Evolutionary conservation across 805 yeast genomes (phyloP), one percentile per base, ranked within the genome.

Genomic region (Pichia eremophila): DNA sequence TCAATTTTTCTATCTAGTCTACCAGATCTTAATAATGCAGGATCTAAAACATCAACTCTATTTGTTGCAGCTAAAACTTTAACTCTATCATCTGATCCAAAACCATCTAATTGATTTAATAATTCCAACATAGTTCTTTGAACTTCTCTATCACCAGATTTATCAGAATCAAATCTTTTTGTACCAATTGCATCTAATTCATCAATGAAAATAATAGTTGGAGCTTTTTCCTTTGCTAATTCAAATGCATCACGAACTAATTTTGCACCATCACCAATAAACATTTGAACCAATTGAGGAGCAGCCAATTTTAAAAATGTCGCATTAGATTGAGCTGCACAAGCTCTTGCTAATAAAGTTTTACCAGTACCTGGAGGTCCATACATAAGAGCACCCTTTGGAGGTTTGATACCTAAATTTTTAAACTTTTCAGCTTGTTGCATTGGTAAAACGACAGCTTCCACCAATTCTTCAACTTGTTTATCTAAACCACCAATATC

Each of bases 331-430:
- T 93, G 98, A 46, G 97, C 96, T 25, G 99, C 99, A 71, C 97
- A 95, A 2, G 99, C 99, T 65, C 96, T 82, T 10, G 99, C 99
- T 56, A 93, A 74, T 51, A 93, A 72, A 2, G 99, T 93, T 69
- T 93, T 93, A 66, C 99, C 99, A 2, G 99, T 93, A 66, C 99
- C 99, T 46, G 99, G 99, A 9, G 99, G 98, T 36, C 99, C 99
- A 64, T 93, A 93, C 90, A 93, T 88, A 46, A 93, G 74, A 4
- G 96, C 98, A 65, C 99, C 99, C 66, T 93, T 93, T 50, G 99
- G 99, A 15, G 99, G 95, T 64, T 86, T 91, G 62, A 93, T 90
- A 48, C 99, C 99, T 68, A 93, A 73, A 50, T 80, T 81, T 63
- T 86, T 86, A 72, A 93, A 91, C 69, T 93, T 91, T 47, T 93